Percentiles rank a stretch among this genome's conserved stretches.
These are phyloP conservation scores for Penicillium lividum DNA, from an alignment of 495 filamentous ascomycete genomes.

Conservation along the genomic window DNA sequence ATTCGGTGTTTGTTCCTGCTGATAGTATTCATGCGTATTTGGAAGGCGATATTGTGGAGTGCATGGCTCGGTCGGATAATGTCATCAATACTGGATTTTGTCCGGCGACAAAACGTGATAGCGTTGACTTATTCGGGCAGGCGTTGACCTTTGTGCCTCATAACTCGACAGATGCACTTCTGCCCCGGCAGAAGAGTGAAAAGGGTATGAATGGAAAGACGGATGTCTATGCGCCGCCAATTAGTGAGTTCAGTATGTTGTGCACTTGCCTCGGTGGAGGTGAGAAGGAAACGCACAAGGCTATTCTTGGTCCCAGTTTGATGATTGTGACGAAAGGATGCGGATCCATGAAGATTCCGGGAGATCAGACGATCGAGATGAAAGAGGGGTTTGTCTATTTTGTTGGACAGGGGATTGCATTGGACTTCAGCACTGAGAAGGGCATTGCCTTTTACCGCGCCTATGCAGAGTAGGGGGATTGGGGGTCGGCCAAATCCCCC, in stretches of 20 bases:
- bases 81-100: slow-evolving; percentile 78
- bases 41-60: slow-evolving; percentile 78
- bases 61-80: slow-evolving; percentile 82
- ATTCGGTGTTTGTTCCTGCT: slow-evolving; percentile 73
- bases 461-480: slow-evolving; percentile 44
- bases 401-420: slow-evolving; percentile 59
- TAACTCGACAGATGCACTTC: slow-evolving; percentile 49
- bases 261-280: slow-evolving; percentile 56
- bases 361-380: slow-evolving; percentile 49
- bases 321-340: slow-evolving; percentile 63
- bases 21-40: slow-evolving; percentile 81
- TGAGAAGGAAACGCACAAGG: slow-evolving; percentile 58
- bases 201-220: slow-evolving; percentile 61
- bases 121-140: slow-evolving; percentile 60
- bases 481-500: not conserved
- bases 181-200: slow-evolving; percentile 49
- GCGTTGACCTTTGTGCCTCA: slow-evolving; percentile 65
- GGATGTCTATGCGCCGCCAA: slow-evolving; percentile 63
- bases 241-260: slow-evolving; percentile 73
- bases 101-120: slow-evolving; percentile 61
- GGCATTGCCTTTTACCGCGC: slow-evolving; percentile 59
- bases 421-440: slow-evolving; percentile 48
- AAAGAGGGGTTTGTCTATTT: slow-evolving; percentile 68
- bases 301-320: slow-evolving; percentile 63
- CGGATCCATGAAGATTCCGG: slow-evolving; percentile 58